A percentile compares a stretch with the other conserved stretches of the same genome.
Evolutionary conservation across 108 stramenopile genomes (phyloP).

Genomic region (Stephanodiscus minutulus): DNA sequence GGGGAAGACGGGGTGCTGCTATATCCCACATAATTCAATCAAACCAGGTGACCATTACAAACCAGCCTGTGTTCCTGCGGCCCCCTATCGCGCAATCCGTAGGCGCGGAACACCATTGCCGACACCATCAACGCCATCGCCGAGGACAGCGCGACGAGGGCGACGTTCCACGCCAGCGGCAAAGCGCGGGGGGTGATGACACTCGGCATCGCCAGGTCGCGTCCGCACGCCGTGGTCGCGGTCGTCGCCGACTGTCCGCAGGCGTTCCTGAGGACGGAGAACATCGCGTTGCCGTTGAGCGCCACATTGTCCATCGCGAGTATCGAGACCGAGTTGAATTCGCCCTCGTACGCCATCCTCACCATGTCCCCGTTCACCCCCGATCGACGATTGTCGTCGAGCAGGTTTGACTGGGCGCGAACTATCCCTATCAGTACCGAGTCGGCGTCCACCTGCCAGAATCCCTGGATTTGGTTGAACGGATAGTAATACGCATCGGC

Average conservation of each 20-base stretch:
- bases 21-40: slow-evolving; percentile 16
- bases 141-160: slow-evolving; percentile 24
- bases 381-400: slow-evolving; percentile 72
- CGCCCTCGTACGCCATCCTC: slow-evolving; percentile 56
- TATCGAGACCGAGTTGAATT: slow-evolving; percentile 60
- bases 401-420: slow-evolving; percentile 54
- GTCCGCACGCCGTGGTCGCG: slow-evolving; percentile 30
- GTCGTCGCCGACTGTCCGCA: slow-evolving; percentile 64
- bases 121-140: slow-evolving; percentile 20
- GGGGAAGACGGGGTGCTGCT: no score
- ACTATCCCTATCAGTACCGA: slow-evolving; percentile 60
- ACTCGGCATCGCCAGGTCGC: slow-evolving; percentile 30
- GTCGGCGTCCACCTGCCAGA: slow-evolving; percentile 73
- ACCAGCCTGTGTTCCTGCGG: slow-evolving; percentile 39
- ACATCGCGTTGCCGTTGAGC: slow-evolving; percentile 72
- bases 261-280: slow-evolving; percentile 65
- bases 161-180: slow-evolving; percentile 32
- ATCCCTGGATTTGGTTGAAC: slow-evolving; percentile 75
- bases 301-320: slow-evolving; percentile 72
- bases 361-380: slow-evolving; percentile 63
- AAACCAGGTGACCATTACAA: slow-evolving; percentile 38
- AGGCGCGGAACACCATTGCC: slow-evolving; percentile 33
- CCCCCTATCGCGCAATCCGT: slow-evolving; percentile 27
- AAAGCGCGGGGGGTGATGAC: slow-evolving; percentile 25
- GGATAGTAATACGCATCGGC: slow-evolving; percentile 54